phyloP scores from a whole-genome alignment of 495 filamentous ascomycete genomes.

The Glonium stellatum region DNA sequence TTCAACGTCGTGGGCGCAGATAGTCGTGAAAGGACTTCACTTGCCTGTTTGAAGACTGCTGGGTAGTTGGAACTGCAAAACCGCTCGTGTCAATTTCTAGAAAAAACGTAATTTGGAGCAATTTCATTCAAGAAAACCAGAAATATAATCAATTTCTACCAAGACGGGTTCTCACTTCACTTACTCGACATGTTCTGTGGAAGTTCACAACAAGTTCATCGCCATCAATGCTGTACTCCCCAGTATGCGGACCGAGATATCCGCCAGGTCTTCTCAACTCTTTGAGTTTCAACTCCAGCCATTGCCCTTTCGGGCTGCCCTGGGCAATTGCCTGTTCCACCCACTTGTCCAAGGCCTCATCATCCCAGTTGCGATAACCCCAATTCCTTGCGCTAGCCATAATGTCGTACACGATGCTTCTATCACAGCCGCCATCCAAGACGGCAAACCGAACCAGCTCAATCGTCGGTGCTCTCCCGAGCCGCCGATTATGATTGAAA shows the following conservation, averaged over 20 bases:
- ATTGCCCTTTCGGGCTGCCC: conserved; percentile 17
- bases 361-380: conserved; percentile 6
- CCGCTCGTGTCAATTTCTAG: too few relatives aligned
- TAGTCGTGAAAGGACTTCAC: too few relatives aligned
- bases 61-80: too few relatives aligned
- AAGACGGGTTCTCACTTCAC: not conserved
- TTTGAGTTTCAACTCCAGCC: conserved; percentile 18
- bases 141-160: not conserved
- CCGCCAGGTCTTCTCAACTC: conserved; percentile 8
- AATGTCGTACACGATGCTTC: conserved; percentile 19
- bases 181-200: not conserved
- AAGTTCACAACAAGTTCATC: not conserved
- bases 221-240: not conserved
- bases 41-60: too few relatives aligned
- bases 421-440: conserved; percentile 20
- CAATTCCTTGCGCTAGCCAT: conserved; percentile 15
- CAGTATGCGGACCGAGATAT: not conserved
- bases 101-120: too few relatives aligned
- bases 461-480: conserved; percentile 17
- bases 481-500: conserved; percentile 24
- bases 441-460: conserved; percentile 20
- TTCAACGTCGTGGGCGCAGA: too few relatives aligned
- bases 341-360: not conserved
- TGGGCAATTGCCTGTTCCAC: conserved; percentile 5
- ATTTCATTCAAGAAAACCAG: not conserved